Conservation (phyloP, 2,329 filamentous ascomycete genomes). For the Xylaria sp. region DNA sequence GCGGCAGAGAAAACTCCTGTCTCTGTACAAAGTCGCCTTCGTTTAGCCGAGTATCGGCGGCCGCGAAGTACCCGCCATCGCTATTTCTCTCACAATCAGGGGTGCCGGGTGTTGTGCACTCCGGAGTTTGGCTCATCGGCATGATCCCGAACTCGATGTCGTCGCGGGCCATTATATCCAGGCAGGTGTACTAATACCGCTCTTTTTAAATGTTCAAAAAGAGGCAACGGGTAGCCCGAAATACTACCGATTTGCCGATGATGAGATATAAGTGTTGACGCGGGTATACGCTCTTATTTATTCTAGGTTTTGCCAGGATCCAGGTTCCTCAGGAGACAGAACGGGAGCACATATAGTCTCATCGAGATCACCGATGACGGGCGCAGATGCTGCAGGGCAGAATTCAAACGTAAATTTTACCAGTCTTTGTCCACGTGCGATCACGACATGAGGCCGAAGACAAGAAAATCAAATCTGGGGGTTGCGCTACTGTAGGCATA, state of each 20-base stretch:
- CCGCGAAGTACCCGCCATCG: slow-evolving; percentile 24
- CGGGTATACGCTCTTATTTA: not conserved
- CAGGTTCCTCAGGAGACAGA: not conserved
- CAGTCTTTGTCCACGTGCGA: not conserved
- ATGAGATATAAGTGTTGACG: slow-evolving; percentile 9
- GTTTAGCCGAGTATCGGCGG: slow-evolving; percentile 12
- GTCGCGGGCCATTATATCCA: slow-evolving; percentile 24
- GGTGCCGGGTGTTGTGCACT: slow-evolving; percentile 27
- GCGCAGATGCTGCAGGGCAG: slow-evolving; percentile 19
- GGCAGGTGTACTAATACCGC: not conserved
- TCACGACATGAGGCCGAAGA: slow-evolving; percentile 20
- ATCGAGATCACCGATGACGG: slow-evolving; percentile 33
- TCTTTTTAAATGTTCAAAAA: too few species aligned
- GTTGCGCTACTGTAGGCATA: slow-evolving; percentile 10
- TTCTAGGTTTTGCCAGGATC: not conserved
- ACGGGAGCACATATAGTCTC: slow-evolving; percentile 26
- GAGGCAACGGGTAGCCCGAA: not conserved
- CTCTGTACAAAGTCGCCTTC: slow-evolving; percentile 22
- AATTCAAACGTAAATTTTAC: slow-evolving; percentile 35
- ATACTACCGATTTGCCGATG: not conserved
- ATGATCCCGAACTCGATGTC: slow-evolving; percentile 30
- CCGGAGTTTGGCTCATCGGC: slow-evolving; percentile 25
- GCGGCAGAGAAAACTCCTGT: slow-evolving; percentile 41
- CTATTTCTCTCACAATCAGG: slow-evolving; percentile 15
- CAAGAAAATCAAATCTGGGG: not conserved